A percentile compares a stretch with the other conserved stretches of the same genome.
Conservation (phyloP, 2,329 filamentous ascomycete species). For the Elsinoe fawcettii region DNA sequence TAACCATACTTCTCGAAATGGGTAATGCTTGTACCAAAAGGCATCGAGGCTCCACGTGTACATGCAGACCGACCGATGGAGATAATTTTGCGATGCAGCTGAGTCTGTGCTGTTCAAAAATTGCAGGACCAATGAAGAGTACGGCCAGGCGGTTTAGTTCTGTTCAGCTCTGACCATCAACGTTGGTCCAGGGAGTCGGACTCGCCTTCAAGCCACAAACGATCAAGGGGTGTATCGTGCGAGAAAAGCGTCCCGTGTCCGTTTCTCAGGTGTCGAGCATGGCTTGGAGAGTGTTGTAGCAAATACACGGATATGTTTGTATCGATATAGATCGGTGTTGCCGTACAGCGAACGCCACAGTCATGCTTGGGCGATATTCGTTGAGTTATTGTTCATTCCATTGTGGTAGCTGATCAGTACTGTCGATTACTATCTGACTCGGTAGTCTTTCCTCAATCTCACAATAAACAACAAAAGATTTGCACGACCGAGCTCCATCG, state of each 20-base stretch:
- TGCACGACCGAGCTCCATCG: neutral
- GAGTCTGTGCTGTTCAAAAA: neutral
- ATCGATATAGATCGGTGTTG: neutral
- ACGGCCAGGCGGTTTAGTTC: neutral
- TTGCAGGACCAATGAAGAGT: neutral
- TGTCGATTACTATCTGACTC: neutral
- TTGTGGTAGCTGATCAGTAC: neutral
- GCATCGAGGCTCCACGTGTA: neutral
- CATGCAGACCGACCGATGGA: neutral
- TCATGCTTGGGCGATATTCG: neutral
- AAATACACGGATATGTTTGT: neutral
- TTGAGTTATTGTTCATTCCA: neutral
- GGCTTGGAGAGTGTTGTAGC: neutral
- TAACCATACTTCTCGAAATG: neutral
- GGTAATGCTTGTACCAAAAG: constrained; percentile 1
- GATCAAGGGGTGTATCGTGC: neutral
- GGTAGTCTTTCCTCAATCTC: neutral
- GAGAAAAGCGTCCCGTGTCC: neutral
- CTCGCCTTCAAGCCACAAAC: neutral
- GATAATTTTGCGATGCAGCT: neutral
- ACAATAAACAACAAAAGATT: neutral
- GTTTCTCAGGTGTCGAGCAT: neutral
- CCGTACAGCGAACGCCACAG: neutral
- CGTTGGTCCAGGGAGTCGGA: constrained; percentile 2
- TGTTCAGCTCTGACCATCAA: neutral